Percentiles rank a stretch among this genome's conserved stretches.
Evolutionary conservation across 352 stramenopile species (phyloP).

Genomic region (Phytophthora sojae): DNA sequence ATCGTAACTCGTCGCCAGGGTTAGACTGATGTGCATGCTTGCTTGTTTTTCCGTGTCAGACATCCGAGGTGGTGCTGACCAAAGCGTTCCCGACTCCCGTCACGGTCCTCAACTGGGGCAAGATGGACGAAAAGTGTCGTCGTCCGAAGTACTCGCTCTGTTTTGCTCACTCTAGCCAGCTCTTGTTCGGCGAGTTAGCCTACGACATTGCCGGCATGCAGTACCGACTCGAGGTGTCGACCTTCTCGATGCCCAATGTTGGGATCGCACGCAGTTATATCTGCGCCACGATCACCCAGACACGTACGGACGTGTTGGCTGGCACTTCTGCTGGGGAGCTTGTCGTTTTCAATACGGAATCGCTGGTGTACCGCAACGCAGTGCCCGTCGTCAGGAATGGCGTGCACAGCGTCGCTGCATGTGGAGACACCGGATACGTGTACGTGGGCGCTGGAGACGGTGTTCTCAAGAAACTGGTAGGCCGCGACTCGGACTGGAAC

Average conservation of each 20-base stretch:
- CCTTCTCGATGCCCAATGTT: constrained; percentile 77
- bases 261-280: constrained; percentile 75
- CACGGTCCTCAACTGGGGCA: constrained; percentile 76
- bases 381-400: constrained; percentile 71
- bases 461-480: constrained; percentile 86
- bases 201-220: constrained; percentile 85
- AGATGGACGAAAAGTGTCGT: constrained; percentile 70
- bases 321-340: constrained; percentile 83
- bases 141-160: constrained; percentile 74
- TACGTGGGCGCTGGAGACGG: constrained; percentile 90
- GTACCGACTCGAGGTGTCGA: constrained; percentile 74
- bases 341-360: constrained; percentile 85
- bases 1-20: background rate
- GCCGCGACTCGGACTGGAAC: constrained; percentile 83
- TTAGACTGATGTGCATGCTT: background rate
- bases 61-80: constrained; percentile 71
- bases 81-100: constrained; percentile 71
- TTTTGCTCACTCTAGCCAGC: constrained; percentile 74
- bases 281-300: constrained; percentile 62
- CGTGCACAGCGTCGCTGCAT: constrained; percentile 81
- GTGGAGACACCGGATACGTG: constrained; percentile 63
- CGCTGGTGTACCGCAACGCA: constrained; percentile 68
- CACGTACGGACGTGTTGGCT: constrained; percentile 65
- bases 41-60: constrained; percentile 42
- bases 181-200: constrained; percentile 64